phyloP scores from a whole-genome alignment of 2,329 filamentous ascomycete genomes.

The Monilinia fructicola region DNA sequence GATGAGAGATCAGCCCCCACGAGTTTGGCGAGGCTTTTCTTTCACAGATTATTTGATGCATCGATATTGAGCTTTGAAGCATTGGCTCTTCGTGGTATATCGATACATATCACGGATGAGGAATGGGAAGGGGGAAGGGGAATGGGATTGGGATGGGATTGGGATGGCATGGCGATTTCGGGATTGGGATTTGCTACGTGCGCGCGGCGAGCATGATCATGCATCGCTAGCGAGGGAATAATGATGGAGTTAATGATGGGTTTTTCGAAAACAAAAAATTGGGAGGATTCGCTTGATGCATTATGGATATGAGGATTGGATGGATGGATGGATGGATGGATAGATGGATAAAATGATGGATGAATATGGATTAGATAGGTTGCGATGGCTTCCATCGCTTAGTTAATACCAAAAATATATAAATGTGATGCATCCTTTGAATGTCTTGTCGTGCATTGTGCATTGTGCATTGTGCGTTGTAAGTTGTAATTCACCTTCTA shows the following conservation, averaged over 20 bases:
- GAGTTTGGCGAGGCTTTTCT: not conserved
- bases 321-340: not conserved
- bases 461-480: too few relatives aligned
- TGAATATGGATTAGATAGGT: not conserved
- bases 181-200: not conserved
- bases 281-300: slow-evolving; percentile 1
- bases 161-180: not conserved
- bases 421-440: not conserved
- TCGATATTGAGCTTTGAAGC: not conserved
- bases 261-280: not conserved
- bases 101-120: not conserved
- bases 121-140: slow-evolving; percentile 6
- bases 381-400: not conserved
- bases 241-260: slow-evolving; percentile 2
- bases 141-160: not conserved
- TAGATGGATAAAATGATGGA: too few relatives aligned
- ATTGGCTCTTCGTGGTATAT: not conserved
- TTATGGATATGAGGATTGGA: not conserved
- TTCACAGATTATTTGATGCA: not conserved
- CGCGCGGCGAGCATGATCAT: slow-evolving; percentile 1
- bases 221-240: not conserved
- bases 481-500: too few relatives aligned
- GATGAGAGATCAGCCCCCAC: not conserved
- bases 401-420: not conserved
- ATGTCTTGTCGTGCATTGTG: not conserved